phyloP scores from a whole-genome alignment of 2,329 filamentous ascomycete species.

The Rhinocladiella similis region DNA sequence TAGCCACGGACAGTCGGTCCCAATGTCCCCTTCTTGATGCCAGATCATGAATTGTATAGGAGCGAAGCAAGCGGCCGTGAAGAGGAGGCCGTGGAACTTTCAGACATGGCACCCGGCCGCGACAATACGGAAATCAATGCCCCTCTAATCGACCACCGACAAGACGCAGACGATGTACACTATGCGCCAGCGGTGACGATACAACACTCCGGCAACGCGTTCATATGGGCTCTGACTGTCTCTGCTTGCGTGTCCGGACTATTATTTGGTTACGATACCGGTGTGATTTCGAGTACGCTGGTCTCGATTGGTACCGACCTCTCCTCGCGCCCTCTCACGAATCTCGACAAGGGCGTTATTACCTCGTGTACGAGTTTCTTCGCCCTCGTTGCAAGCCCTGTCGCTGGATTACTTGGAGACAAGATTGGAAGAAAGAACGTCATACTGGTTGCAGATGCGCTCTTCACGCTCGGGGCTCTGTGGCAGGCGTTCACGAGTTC shows the following conservation, averaged over 20 bases:
- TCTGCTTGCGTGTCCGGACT: constrained; percentile 60
- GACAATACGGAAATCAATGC: constrained; percentile 15
- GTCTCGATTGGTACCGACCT: constrained; percentile 57
- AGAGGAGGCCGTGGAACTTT: constrained; percentile 20
- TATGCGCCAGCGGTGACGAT: neutral
- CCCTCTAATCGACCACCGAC: constrained; percentile 15
- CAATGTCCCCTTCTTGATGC: neutral
- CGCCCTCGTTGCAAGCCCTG: constrained; percentile 57
- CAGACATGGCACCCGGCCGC: constrained; percentile 13
- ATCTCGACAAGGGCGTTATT: constrained; percentile 59
- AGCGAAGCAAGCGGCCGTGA: neutral
- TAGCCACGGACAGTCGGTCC: neutral
- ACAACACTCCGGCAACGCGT: constrained; percentile 37
- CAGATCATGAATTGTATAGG: neutral
- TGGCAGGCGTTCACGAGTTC: constrained; percentile 42
- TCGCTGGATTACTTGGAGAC: constrained; percentile 55
- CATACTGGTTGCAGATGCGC: constrained; percentile 47
- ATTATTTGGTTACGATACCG: constrained; percentile 64
- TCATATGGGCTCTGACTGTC: constrained; percentile 58
- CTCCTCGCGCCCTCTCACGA: constrained; percentile 50
- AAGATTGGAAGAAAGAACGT: constrained; percentile 48
- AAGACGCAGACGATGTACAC: neutral
- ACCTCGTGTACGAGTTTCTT: constrained; percentile 59
- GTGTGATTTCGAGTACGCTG: constrained; percentile 62
- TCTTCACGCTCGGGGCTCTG: constrained; percentile 47